Evolutionary conservation across 2,329 filamentous ascomycete species (phyloP).

Genomic region (Fusarium humuli): DNA sequence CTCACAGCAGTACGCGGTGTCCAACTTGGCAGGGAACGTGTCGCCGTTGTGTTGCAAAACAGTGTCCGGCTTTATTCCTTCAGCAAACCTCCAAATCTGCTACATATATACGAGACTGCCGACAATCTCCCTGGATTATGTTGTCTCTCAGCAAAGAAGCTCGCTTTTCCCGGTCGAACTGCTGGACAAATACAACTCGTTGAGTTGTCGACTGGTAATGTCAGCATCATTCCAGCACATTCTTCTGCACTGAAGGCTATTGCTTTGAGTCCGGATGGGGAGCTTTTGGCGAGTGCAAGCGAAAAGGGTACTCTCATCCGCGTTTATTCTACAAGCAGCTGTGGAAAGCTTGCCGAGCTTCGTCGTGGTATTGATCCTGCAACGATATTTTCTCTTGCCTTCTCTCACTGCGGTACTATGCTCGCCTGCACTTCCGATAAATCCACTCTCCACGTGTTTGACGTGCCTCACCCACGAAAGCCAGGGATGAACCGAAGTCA

Average conservation of each 20-base stretch:
- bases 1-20: slow-evolving; percentile 84
- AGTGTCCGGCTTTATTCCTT: slow-evolving; percentile 86
- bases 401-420: slow-evolving; percentile 83
- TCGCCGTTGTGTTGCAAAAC: slow-evolving; percentile 85
- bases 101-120: slow-evolving; percentile 84
- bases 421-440: slow-evolving; percentile 97
- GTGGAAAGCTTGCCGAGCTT: slow-evolving; percentile 84
- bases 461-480: slow-evolving; percentile 73
- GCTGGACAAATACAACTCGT: slow-evolving; percentile 90
- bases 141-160: slow-evolving; percentile 76
- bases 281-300: slow-evolving; percentile 88
- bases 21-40: slow-evolving; percentile 78
- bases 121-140: slow-evolving; percentile 86
- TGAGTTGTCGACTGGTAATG: slow-evolving; percentile 79
- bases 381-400: slow-evolving; percentile 86
- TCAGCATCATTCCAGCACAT: slow-evolving; percentile 95
- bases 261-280: slow-evolving; percentile 81
- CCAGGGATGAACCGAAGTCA: slow-evolving; percentile 50
- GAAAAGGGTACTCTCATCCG: slow-evolving; percentile 91
- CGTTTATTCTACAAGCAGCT: slow-evolving; percentile 83
- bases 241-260: slow-evolving; percentile 82
- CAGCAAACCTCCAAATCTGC: slow-evolving; percentile 74
- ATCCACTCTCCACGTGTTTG: slow-evolving; percentile 93
- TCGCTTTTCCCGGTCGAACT: slow-evolving; percentile 90
- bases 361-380: slow-evolving; percentile 90